Percentiles rank a stretch among this genome's conserved stretches.
These are phyloP conservation scores for Chondrus crispus DNA, from an alignment of 23 red algal genomes.

Conservation along the genomic window DNA sequence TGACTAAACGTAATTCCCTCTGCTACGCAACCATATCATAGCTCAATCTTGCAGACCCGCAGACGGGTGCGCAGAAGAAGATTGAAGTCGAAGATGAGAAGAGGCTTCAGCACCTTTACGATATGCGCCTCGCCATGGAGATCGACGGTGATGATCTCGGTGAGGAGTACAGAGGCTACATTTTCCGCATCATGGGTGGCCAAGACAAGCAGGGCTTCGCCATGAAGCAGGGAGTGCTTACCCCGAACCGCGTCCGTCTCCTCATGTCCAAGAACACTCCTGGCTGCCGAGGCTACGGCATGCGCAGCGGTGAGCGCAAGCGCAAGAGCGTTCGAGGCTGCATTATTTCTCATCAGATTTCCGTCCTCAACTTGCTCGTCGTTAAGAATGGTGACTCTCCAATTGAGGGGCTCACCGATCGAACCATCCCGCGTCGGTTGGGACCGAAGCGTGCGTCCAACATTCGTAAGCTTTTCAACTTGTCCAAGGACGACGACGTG, in stretches of 20 bases:
- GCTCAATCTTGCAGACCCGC: conserved; percentile 97
- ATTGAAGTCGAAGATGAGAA: conserved; percentile 97
- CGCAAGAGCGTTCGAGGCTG: conserved; percentile 95
- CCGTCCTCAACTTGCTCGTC: conserved; percentile 89
- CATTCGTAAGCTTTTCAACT: conserved; percentile 98
- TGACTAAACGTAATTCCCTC: too few relatives aligned
- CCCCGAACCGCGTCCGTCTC: conserved; percentile 89
- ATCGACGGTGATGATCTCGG: conserved; percentile 88
- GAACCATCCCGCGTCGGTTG: conserved; percentile 86
- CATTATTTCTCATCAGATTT: conserved; percentile 91
- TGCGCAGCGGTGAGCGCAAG: conserved; percentile 95
- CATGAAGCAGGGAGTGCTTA: conserved; percentile 95
- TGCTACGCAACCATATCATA: conserved; percentile 16
- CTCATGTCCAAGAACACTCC: conserved; percentile 80
- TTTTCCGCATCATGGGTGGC: conserved; percentile 96
- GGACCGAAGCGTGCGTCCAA: conserved; percentile 96
- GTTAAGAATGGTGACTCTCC: conserved; percentile 80
- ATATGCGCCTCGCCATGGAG: conserved; percentile 90
- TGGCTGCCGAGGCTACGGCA: conserved; percentile 93
- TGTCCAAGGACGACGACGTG: conserved; percentile 95
- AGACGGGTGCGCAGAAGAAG: conserved; percentile 95
- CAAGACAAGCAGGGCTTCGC: conserved; percentile 99
- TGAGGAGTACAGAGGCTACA: conserved; percentile 91
- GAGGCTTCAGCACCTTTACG: conserved; percentile 87
- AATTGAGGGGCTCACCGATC: conserved; percentile 83